Base-by-base conservation (phyloP, 768 basidiomycete genomes). In the Tricholoma terreum region DNA sequence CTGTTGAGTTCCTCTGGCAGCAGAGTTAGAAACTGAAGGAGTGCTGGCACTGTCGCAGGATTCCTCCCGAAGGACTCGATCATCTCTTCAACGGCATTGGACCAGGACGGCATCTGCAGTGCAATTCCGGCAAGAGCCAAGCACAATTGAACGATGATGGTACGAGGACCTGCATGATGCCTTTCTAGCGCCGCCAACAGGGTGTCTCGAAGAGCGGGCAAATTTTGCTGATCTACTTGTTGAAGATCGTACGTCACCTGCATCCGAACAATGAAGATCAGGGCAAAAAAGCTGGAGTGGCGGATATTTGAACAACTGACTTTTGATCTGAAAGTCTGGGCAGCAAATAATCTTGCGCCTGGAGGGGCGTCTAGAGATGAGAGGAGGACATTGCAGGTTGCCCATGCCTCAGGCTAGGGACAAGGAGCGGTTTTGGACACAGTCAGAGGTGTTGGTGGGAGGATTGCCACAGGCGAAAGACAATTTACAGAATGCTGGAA, bases 401-500 rank as follows among this genome's bases (percentile, higher is more conserved):
- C 82, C 97, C 97, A 99, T 64, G 97, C 95, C 74, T 97, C 93
- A 72, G 85, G 82, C 97, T 99, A 83, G 75, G 46, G 78, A 80
- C 79, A 83, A 77, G 69, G 73, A 74, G 77, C 75, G 77, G 75
- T 77, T 75, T 78, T 77, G 76, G 75, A 75, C 74, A 78, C 70
- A 71, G 84, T 89, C 80, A 89, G 86, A 87, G 79, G 80, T 73
- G 79, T 71, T 73, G 81, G 79, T 75, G 75, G 65, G 77, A 75
- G 74, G 78, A 73, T 79, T 81, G 77, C 84, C 82, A 84, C 74
- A 84, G 81, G 83, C 80, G 84, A 86, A 84, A 85, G 75, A 78
- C 77, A 80, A 90, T 85, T 89, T 87, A 98, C 96, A 80, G 93
- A 95, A 80, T 98, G 95, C 79, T 99, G 96, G 72, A 98, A 99